Conservation (phyloP, 345 rosid species). For the Citrus hindsii region DNA sequence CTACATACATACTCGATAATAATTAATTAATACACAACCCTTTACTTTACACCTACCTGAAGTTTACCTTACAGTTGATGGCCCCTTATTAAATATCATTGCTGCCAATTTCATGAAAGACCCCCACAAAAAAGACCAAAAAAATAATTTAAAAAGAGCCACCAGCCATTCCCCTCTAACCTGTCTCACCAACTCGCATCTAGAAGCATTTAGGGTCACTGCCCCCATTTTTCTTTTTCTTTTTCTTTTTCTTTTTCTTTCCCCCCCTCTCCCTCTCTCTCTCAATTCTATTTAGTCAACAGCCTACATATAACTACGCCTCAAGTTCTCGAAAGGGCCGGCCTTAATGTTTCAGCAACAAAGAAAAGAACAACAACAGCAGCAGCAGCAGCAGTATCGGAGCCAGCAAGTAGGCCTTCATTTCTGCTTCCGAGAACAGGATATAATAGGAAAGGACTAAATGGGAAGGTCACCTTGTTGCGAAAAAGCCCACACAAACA, state of each 20-base stretch:
- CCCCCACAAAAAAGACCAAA: background rate
- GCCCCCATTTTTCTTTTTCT: background rate
- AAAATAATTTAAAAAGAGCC: conserved; percentile 8
- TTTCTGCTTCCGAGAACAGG: background rate
- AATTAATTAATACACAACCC: background rate
- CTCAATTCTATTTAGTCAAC: conserved; percentile 33
- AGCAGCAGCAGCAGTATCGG: no score
- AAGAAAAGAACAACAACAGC: conserved; percentile 12
- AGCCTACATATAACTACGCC: conserved; percentile 45
- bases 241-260: background rate
- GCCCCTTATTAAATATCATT: conserved; percentile 13
- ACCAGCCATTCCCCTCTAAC: conserved; percentile 69
- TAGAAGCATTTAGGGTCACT: conserved; percentile 65
- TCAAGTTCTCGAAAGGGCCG: conserved; percentile 32
- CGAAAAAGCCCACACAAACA: conserved; percentile 82
- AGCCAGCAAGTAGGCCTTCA: background rate
- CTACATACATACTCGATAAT: conserved; percentile 18
- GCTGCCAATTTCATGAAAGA: conserved; percentile 31
- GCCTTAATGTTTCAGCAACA: conserved; percentile 34
- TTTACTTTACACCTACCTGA: conserved; percentile 54
- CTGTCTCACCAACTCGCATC: conserved; percentile 98
- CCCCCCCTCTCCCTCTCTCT: conserved; percentile 8
- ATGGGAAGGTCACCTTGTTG: conserved; percentile 92
- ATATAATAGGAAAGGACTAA: background rate
- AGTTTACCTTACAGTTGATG: conserved; percentile 34